phyloP scores from a whole-genome alignment of 306 rosid genomes.

The Acmispon strigosus region DNA sequence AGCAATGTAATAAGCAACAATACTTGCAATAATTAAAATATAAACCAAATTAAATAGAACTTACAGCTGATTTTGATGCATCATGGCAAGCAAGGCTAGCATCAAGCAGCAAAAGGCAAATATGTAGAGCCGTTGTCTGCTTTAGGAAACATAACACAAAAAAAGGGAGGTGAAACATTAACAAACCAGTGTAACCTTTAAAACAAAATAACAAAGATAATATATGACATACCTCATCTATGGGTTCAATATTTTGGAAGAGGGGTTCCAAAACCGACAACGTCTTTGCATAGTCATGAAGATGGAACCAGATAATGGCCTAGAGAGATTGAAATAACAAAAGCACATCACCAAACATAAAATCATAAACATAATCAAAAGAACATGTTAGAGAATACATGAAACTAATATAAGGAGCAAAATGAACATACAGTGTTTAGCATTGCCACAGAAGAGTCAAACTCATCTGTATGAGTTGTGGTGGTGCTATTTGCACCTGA shows the following conservation, averaged over 20 bases:
- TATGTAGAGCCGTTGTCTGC: slow-evolving; percentile 88
- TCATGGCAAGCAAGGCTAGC: slow-evolving; percentile 86
- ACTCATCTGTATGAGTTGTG: slow-evolving; percentile 60
- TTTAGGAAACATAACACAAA: slow-evolving; percentile 17
- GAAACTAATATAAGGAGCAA: slow-evolving; percentile 1
- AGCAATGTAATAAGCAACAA: slow-evolving; percentile 14
- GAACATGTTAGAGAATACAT: slow-evolving; percentile 5
- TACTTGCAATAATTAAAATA: neutral
- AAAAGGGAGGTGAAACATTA: slow-evolving; percentile 11
- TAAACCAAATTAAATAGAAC: slow-evolving; percentile 34
- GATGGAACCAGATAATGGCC: slow-evolving; percentile 95
- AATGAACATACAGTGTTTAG: slow-evolving; percentile 48
- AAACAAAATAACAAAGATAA: slow-evolving; percentile 5
- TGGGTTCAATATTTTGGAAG: slow-evolving; percentile 89
- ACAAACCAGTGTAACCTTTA: slow-evolving; percentile 7
- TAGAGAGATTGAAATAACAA: slow-evolving; percentile 23
- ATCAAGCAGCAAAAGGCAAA: slow-evolving; percentile 92
- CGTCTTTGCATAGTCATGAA: slow-evolving; percentile 77
- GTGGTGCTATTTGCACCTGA: slow-evolving; percentile 44
- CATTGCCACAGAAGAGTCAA: slow-evolving; percentile 65
- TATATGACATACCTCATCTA: slow-evolving; percentile 66
- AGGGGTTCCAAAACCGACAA: slow-evolving; percentile 79
- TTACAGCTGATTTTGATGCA: slow-evolving; percentile 94
- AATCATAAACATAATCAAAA: slow-evolving; percentile 1
- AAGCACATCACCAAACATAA: neutral